Conservation (phyloP, 129 eudicot genomes). For the Saposhnikovia divaricata region DNA sequence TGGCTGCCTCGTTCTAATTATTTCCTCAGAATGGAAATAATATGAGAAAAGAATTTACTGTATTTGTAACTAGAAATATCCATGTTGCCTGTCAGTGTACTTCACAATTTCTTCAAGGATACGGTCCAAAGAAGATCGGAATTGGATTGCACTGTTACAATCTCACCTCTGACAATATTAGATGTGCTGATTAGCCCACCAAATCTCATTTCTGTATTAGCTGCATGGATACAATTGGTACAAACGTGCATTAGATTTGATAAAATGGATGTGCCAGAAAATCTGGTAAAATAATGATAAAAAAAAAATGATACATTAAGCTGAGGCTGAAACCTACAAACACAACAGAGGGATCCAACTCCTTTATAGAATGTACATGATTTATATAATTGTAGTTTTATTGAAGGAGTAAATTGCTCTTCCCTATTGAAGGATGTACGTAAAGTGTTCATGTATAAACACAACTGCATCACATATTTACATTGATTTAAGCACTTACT, state of each 20-base stretch:
- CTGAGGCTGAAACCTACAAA: background rate
- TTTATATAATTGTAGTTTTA: background rate
- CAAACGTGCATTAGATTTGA: slow-evolving; percentile 5
- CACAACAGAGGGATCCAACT: background rate
- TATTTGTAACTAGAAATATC: slow-evolving; percentile 1
- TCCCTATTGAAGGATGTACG: no score
- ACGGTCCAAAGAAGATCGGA: slow-evolving; percentile 88
- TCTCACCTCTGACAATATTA: slow-evolving; percentile 50
- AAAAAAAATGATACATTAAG: background rate
- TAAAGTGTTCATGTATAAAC: background rate
- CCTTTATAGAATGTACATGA: background rate
- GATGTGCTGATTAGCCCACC: slow-evolving; percentile 93
- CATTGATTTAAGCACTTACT: slow-evolving; percentile 37
- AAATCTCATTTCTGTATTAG: slow-evolving; percentile 68
- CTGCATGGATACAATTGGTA: slow-evolving; percentile 24
- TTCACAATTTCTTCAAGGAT: slow-evolving; percentile 50
- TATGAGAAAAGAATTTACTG: background rate
- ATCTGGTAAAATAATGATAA: background rate
- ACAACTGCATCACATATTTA: background rate
- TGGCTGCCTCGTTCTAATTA: background rate
- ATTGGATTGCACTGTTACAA: slow-evolving; percentile 57
- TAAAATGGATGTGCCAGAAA: background rate
- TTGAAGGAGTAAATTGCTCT: background rate
- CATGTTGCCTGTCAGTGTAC: background rate
- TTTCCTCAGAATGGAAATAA: background rate